Evolutionary conservation across 1,139 yeast species (phyloP), one percentile per base, ranked within the genome.

Genomic region (Hansenula sp.): DNA sequence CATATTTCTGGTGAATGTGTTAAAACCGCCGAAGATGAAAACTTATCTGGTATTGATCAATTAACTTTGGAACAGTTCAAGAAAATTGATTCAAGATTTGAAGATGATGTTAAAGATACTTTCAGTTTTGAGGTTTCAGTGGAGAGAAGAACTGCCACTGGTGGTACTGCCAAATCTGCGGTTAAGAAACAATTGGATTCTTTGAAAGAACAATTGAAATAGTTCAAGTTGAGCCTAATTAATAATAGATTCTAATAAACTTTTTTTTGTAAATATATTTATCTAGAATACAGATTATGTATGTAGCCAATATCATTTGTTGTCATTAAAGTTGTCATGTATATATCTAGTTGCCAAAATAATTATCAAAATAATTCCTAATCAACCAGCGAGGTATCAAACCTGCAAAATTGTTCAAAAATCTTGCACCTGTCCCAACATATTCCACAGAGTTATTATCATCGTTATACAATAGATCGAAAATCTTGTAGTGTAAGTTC

Each of bases 1-100:
- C 98, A 93, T 66, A 91, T 93, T 50, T 89, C 97, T 6, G 99
- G 99, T 45, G 96, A 89, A 65, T 93, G 97, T 69, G 99, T 93
- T 42, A 82, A 96, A 55, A 66, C 70, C 42, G 97, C 99, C 7
- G 99, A 93, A 69, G 89, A 79, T 50, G 69, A 73, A 51, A 76
- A 76, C 32, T 71, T 89, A 40, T 70, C 84, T 6, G 97, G 97
- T 36, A 84, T 93, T 71, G 87, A 95, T 65, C 70, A 90, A 64
- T 73, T 93, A 58, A 64, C 86, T 2, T 66, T 87, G 46, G 86
- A 77, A 41, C 96, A 93, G 65, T 87, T 85, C 66, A 72, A 89
- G 66, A 57, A 68, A 35, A 91, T 93, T 53, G 98, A 93, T 61
- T 43, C 71, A 4, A 78, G 98, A 64, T 94, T 94, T 59, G 84